Evolutionary conservation across 2,329 filamentous ascomycete genomes (phyloP).

Genomic region (Coniochaeta pulveracea): DNA sequence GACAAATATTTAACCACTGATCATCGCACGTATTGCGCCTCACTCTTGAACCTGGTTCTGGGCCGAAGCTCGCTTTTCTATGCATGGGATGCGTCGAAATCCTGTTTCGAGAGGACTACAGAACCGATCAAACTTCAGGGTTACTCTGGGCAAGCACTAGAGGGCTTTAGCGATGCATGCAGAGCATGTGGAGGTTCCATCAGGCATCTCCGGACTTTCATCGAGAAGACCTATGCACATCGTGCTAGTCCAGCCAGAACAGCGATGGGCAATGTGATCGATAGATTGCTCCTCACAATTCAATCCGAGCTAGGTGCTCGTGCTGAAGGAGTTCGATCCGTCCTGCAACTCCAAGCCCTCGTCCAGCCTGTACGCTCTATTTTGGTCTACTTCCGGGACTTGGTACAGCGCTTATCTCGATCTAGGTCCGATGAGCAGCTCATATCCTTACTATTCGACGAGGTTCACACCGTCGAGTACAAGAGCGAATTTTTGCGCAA

Average conservation of each 20-base stretch:
- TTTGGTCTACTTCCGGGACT: conserved; percentile 36
- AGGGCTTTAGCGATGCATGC: conserved; percentile 33
- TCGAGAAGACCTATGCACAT: conserved; percentile 31
- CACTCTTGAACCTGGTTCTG: conserved; percentile 54
- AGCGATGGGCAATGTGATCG: conserved; percentile 39
- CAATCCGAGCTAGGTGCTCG: conserved; percentile 36
- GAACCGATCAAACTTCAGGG: conserved; percentile 41
- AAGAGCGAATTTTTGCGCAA: conserved; percentile 48
- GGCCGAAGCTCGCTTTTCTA: conserved; percentile 66
- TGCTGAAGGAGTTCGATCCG: conserved; percentile 28
- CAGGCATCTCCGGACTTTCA: conserved; percentile 32
- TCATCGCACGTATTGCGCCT: conserved; percentile 36
- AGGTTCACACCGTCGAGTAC: conserved; percentile 53
- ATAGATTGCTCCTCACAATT: conserved; percentile 33
- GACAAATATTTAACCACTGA: conserved; percentile 30
- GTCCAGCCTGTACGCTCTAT: conserved; percentile 35
- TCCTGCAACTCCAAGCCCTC: conserved; percentile 40
- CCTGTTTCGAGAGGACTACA: conserved; percentile 38
- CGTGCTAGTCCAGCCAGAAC: conserved; percentile 34
- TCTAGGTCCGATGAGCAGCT: conserved; percentile 46
- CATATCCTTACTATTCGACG: conserved; percentile 48
- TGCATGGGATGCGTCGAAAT: conserved; percentile 39
- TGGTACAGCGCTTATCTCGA: conserved; percentile 34
- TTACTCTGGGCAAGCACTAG: conserved; percentile 37
- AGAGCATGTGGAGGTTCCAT: conserved; percentile 34